Evolutionary conservation across 2,329 filamentous ascomycete genomes (phyloP), one percentile per base, ranked within the genome.

Genomic region (Fusarium sp.): DNA sequence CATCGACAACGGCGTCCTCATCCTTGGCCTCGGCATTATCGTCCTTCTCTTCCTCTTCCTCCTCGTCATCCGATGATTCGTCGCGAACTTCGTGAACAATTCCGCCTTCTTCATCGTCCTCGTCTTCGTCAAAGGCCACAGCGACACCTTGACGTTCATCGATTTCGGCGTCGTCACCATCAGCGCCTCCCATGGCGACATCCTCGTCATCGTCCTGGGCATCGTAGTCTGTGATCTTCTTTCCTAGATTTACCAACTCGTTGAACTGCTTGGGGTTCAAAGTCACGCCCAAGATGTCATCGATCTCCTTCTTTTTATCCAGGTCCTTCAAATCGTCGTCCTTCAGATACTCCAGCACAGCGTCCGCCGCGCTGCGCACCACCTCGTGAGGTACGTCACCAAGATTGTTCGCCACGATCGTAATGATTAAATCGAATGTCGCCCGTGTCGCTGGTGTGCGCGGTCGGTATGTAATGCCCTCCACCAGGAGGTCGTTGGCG

Each of bases 191-290:
- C 74, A 90, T 89, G 29, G 88, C 91, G 84, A 93, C 92, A 62
- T 93, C 90, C 71, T 97, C 95, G 68, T 98, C 94, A 31, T 97
- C 96, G 70, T 98, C 95, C 78, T 98, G 93, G 38, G 92, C 92
- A 80, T 98, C 92, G 80, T 98, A 99, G 79, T 99, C 96, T 54
- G 96, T 99, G 69, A 99, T 97, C 82, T 99, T 99, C 84, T 99
- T 99, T 70, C 94, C 93, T 44, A 99, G 83, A 77, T 97, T 99
- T 60, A 98, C 90, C 71, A 99, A 83, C 81, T 98, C 95, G 77
- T 98, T 98, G 83, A 98, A 99, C 78, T 97, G 91, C 77, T 97
- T 97, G 1, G 93, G 88, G 53, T 86, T 90, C 83, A 97, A 87
- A 0, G 89, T 89, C 34, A 87, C 87, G n/a, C 95, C 96, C 42